Conservation (phyloP, 2,329 filamentous ascomycete species). For the Aspergillus novoparasiticus region DNA sequence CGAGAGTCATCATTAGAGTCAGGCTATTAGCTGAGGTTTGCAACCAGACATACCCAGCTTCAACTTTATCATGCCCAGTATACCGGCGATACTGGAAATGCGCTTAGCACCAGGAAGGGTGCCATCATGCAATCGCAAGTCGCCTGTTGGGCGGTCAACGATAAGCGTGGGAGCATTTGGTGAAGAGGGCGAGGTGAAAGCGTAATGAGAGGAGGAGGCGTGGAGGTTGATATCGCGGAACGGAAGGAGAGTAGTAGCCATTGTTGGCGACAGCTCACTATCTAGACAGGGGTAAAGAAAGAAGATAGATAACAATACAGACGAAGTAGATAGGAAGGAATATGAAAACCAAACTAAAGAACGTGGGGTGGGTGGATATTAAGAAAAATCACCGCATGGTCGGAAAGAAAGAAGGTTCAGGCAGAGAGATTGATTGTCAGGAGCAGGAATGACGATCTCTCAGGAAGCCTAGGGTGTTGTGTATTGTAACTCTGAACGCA, state of each 20-base stretch:
- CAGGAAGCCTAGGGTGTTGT: conserved; percentile 10
- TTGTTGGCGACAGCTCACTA: conserved; percentile 22
- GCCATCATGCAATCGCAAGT: conserved; percentile 81
- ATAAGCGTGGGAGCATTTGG: conserved; percentile 85
- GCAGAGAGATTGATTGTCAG: conserved; percentile 1
- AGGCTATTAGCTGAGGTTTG: background rate
- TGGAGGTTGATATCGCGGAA: conserved; percentile 98
- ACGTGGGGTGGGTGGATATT: background rate
- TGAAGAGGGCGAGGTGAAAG: conserved; percentile 93
- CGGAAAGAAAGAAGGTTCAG: conserved; percentile 12
- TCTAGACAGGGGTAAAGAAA: conserved; percentile 25
- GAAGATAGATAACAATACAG: conserved; percentile 1
- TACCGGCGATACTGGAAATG: conserved; percentile 92
- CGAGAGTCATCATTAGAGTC: conserved; percentile 19
- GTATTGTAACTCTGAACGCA: conserved; percentile 6
- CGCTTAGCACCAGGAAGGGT: conserved; percentile 75
- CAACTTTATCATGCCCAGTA: conserved; percentile 89
- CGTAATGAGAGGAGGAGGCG: conserved; percentile 87
- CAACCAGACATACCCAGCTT: conserved; percentile 70
- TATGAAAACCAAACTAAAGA: conserved; percentile 12
- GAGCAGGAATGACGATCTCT: conserved; percentile 8
- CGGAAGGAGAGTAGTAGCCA: conserved; percentile 56
- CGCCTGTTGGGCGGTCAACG: conserved; percentile 88
- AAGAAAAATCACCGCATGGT: conserved; percentile 4
- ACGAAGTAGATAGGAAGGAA: background rate